Evolutionary conservation across 2,329 filamentous ascomycete species (phyloP).

Genomic region (Penicillium brevicompactum): DNA sequence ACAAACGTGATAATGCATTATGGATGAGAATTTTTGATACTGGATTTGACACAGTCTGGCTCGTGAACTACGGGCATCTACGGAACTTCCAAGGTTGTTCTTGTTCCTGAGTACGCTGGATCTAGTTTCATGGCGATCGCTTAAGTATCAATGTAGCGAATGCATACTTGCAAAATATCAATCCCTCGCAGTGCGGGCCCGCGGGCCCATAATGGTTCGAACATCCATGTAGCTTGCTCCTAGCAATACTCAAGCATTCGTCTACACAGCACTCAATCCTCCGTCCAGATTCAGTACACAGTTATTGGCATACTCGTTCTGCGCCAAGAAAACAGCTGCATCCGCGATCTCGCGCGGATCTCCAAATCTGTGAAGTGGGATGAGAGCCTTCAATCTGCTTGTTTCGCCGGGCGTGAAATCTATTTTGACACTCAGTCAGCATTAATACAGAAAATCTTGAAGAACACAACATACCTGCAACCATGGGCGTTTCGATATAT

Average conservation of each 20-base stretch:
- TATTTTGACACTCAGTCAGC: constrained; percentile 22
- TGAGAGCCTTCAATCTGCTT: constrained; percentile 46
- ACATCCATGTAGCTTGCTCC: too few species aligned
- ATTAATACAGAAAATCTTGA: not conserved
- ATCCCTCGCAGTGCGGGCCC: too few species aligned
- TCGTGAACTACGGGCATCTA: too few species aligned
- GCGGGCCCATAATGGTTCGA: too few species aligned
- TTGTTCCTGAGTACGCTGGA: too few species aligned
- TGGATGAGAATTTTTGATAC: not conserved
- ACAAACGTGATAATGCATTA: not conserved
- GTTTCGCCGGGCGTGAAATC: constrained; percentile 44
- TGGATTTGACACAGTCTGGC: not conserved
- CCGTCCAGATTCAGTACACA: constrained; percentile 85
- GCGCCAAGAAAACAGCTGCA: constrained; percentile 74
- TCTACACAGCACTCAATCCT: constrained; percentile 68
- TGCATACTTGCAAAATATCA: too few species aligned
- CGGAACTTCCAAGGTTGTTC: too few species aligned
- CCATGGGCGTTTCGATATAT: constrained; percentile 83
- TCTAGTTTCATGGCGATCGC: too few species aligned
- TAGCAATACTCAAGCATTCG: too few species aligned
- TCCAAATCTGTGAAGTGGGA: constrained; percentile 70
- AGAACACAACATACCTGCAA: constrained; percentile 55
- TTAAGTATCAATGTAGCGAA: too few species aligned
- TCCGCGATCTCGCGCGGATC: constrained; percentile 73
- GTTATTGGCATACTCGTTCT: constrained; percentile 82